Evolutionary conservation across 768 basidiomycete species (phyloP).

Genomic region (Naematelia encephala): DNA sequence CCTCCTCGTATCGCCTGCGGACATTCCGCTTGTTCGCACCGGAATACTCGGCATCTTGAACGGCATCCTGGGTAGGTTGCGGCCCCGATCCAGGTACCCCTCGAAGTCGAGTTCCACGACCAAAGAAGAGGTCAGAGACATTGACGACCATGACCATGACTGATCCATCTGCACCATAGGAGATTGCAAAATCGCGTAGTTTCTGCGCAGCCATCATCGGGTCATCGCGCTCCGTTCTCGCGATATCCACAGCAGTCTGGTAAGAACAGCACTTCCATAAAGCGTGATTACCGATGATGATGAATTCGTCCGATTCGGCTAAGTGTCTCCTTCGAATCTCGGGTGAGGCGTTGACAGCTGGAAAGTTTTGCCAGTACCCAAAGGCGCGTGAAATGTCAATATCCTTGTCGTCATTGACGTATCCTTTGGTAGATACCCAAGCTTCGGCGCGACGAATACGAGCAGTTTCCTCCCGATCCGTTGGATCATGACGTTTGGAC

Average conservation of each 20-base stretch:
- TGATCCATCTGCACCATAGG: constrained; percentile 87
- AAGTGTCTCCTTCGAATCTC: constrained; percentile 68
- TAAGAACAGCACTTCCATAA: constrained; percentile 92
- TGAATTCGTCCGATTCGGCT: constrained; percentile 83
- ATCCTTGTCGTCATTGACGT: constrained; percentile 87
- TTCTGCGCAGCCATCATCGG: constrained; percentile 94
- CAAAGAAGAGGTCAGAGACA: constrained; percentile 68
- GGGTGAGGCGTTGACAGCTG: constrained; percentile 84
- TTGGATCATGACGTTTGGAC: constrained; percentile 82
- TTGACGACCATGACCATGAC: constrained; percentile 98
- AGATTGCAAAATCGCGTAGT: constrained; percentile 91
- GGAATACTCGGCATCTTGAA: constrained; percentile 34
- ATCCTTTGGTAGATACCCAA: constrained; percentile 85
- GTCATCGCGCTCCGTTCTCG: constrained; percentile 65
- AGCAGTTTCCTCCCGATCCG: constrained; percentile 74
- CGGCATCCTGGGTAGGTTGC: constrained; percentile 53
- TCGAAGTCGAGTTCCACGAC: constrained; percentile 51
- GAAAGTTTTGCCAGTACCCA: constrained; percentile 84
- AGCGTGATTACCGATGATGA: constrained; percentile 89
- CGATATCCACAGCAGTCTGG: constrained; percentile 95
- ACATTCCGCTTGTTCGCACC: constrained; percentile 30
- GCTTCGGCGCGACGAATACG: constrained; percentile 90
- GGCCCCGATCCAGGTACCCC: constrained; percentile 13
- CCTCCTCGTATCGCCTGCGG: constrained; percentile 40
- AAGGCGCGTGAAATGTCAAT: constrained; percentile 88